phyloP scores from a whole-genome alignment of 1,284 basidiomycete species.

The Anthracocystis walkeri region DNA sequence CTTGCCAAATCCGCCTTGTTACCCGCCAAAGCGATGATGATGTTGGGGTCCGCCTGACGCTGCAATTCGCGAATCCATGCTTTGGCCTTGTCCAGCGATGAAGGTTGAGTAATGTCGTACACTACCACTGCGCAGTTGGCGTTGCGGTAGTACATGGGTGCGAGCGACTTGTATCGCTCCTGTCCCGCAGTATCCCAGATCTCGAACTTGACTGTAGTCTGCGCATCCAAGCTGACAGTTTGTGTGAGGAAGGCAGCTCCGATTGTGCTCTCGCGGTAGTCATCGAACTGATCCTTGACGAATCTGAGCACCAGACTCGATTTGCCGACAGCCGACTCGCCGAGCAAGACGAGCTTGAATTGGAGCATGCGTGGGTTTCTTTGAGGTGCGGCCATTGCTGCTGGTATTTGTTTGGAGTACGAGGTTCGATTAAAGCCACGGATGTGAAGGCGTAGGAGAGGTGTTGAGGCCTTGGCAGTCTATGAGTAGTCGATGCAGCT shows the following conservation, averaged over 20 bases:
- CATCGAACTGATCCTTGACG: constrained; percentile 97
- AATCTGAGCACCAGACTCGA: constrained; percentile 94
- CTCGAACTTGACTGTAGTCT: constrained; percentile 94
- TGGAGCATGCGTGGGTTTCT: constrained; percentile 51
- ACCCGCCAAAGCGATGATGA: constrained; percentile 84
- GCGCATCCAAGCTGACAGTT: constrained; percentile 88
- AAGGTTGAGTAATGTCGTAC: constrained; percentile 67
- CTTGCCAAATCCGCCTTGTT: constrained; percentile 89
- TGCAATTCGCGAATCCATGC: constrained; percentile 97
- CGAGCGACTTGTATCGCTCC: constrained; percentile 78
- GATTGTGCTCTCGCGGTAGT: constrained; percentile 81
- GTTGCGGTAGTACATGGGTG: constrained; percentile 70
- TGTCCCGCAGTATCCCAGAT: constrained; percentile 90
- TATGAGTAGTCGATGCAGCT: background rate
- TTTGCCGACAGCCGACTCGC: constrained; percentile 97
- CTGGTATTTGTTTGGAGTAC: background rate
- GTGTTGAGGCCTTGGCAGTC: background rate
- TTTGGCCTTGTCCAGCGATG: constrained; percentile 90
- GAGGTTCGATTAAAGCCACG: background rate
- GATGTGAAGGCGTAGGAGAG: background rate
- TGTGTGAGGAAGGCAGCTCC: constrained; percentile 91
- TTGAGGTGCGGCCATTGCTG: constrained; percentile 38
- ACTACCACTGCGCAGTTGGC: constrained; percentile 69
- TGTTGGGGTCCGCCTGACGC: constrained; percentile 95
- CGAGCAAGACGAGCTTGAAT: constrained; percentile 70